A percentile compares a stretch with the other conserved stretches of the same genome.
Conservation (phyloP, 768 basidiomycete genomes). For the Naganishia randhawae region DNA sequence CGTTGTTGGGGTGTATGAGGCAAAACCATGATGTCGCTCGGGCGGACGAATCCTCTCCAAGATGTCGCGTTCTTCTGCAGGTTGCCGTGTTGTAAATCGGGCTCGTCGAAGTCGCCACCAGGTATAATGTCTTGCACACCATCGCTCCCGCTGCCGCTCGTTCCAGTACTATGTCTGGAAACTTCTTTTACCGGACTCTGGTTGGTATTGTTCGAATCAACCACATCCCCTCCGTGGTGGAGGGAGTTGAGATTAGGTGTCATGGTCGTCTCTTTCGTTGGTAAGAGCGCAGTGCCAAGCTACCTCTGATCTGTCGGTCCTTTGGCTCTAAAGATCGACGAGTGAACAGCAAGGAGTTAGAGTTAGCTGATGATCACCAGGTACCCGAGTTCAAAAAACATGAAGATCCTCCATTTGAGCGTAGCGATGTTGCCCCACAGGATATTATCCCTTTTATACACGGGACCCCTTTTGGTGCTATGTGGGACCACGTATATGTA, state of each 20-base stretch:
- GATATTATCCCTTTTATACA: background rate
- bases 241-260: no score
- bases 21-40: background rate
- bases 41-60: background rate
- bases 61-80: background rate
- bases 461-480: background rate
- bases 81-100: background rate
- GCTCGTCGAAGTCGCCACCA: conserved; percentile 12
- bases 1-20: conserved; percentile 11
- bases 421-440: background rate
- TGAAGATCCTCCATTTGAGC: background rate
- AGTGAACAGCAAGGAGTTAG: background rate
- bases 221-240: no score
- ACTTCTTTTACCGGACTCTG: background rate
- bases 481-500: background rate
- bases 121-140: conserved; percentile 6
- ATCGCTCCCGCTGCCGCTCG: background rate
- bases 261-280: no score
- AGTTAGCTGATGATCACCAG: background rate
- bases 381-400: background rate
- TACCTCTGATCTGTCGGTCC: no score
- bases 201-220: background rate
- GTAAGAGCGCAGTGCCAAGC: no score
- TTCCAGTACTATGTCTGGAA: background rate
- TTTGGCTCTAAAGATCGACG: background rate